Conservation (phyloP, 176 grass and related monocot species). For the Triticum urartu region DNA sequence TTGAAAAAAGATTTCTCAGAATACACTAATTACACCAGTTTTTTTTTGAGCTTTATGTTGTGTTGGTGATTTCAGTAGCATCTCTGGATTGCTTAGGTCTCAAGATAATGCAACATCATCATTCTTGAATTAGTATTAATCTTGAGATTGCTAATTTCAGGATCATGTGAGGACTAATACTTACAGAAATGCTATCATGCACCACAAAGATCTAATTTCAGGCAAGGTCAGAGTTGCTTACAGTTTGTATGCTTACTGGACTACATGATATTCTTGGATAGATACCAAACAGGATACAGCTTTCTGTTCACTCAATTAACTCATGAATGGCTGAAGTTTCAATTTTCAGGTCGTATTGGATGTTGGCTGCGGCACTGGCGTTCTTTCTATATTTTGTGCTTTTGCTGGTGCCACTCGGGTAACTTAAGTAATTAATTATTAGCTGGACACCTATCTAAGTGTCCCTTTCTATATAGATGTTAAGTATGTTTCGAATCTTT, state of each 20-base stretch:
- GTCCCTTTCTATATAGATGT: background rate
- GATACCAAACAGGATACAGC: background rate
- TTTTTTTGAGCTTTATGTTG: background rate
- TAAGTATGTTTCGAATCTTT: background rate
- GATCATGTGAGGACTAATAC: slow-evolving; percentile 85
- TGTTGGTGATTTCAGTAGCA: slow-evolving; percentile 20
- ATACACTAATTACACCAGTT: background rate
- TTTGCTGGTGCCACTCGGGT: slow-evolving; percentile 87
- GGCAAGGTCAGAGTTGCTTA: slow-evolving; percentile 59
- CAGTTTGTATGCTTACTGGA: slow-evolving; percentile 27
- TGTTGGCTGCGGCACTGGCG: slow-evolving; percentile 94
- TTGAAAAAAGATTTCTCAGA: slow-evolving; percentile 13
- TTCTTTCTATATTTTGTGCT: slow-evolving; percentile 98
- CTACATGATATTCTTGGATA: slow-evolving; percentile 16
- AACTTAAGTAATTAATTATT: slow-evolving; percentile 38
- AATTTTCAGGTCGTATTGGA: slow-evolving; percentile 87
- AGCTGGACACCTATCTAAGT: background rate
- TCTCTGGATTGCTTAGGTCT: background rate
- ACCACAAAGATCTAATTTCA: slow-evolving; percentile 77
- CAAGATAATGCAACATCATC: slow-evolving; percentile 7
- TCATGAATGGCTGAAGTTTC: slow-evolving; percentile 12
- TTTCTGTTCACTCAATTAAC: slow-evolving; percentile 8
- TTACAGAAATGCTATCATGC: slow-evolving; percentile 89
- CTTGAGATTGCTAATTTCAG: slow-evolving; percentile 51
- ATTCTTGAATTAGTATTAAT: slow-evolving; percentile 29